These are phyloP conservation scores for Acacia pycnantha DNA, from an alignment of 331 rosid genomes.

Conservation along the genomic window DNA sequence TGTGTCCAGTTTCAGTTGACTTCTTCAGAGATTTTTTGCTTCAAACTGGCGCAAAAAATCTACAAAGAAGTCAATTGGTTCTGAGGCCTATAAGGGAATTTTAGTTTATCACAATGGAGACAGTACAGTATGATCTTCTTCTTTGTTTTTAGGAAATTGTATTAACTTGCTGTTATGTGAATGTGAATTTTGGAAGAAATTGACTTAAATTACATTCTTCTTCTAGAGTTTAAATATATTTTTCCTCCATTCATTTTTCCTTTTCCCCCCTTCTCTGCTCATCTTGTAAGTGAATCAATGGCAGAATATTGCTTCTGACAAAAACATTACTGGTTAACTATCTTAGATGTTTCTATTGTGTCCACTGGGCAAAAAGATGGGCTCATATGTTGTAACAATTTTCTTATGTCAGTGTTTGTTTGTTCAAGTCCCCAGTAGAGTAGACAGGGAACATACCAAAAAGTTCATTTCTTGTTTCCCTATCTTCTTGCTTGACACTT, in stretches of 20 bases:
- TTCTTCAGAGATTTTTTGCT: background rate
- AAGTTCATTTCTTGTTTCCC: background rate
- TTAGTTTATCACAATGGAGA: background rate
- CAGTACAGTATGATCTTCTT: background rate
- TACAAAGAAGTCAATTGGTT: background rate
- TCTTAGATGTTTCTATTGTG: background rate
- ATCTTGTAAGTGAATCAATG: background rate
- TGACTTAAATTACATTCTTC: background rate
- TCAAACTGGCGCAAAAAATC: background rate
- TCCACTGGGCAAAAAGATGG: background rate
- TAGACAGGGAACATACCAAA: background rate
- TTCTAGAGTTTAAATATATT: background rate
- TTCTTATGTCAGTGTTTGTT: background rate
- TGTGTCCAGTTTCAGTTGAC: background rate
- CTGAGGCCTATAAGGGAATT: background rate
- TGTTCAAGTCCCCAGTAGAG: background rate
- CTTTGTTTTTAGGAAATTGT: background rate
- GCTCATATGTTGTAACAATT: background rate
- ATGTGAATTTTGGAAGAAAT: constrained; percentile 15
- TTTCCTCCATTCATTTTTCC: background rate
- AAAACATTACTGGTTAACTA: background rate
- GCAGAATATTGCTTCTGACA: background rate
- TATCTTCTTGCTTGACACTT: background rate
- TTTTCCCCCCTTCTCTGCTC: background rate
- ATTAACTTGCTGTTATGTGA: background rate